These are phyloP conservation scores for Aphanomyces cochlioides DNA, from an alignment of 352 stramenopile genomes.

Conservation along the genomic window DNA sequence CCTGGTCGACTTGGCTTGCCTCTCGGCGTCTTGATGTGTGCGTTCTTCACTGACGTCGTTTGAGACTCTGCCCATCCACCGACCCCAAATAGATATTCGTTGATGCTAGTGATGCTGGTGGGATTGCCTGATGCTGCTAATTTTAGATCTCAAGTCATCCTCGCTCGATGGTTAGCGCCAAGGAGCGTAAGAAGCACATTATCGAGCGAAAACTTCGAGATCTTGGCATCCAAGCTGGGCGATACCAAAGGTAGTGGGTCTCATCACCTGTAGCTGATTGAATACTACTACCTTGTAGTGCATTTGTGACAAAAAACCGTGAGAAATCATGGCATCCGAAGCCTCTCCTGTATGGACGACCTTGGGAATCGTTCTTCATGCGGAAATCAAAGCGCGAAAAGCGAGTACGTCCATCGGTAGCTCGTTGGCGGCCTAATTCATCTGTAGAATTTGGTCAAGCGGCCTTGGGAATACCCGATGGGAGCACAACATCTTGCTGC, in stretches of 20 bases:
- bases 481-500: slow-evolving; percentile 71
- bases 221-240: slow-evolving; percentile 8
- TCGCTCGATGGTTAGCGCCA: slow-evolving; percentile 23
- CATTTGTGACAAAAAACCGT: neutral
- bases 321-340: neutral
- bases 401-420: slow-evolving; percentile 37
- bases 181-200: slow-evolving; percentile 28
- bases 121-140: no score
- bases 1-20: no score
- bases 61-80: no score
- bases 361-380: slow-evolving; percentile 81
- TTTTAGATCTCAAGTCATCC: no score
- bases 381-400: slow-evolving; percentile 65
- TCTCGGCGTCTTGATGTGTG: no score
- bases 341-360: neutral
- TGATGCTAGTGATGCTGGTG: no score
- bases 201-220: slow-evolving; percentile 28
- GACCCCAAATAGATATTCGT: no score
- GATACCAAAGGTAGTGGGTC: slow-evolving; percentile 24
- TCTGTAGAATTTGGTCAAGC: slow-evolving; percentile 53
- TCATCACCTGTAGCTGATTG: neutral
- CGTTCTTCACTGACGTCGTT: no score
- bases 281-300: neutral
- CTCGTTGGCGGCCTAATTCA: neutral
- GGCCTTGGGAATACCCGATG: slow-evolving; percentile 78